These are phyloP conservation scores for Megacollybia marginata DNA, from an alignment of 768 basidiomycete species.

Conservation along the genomic window DNA sequence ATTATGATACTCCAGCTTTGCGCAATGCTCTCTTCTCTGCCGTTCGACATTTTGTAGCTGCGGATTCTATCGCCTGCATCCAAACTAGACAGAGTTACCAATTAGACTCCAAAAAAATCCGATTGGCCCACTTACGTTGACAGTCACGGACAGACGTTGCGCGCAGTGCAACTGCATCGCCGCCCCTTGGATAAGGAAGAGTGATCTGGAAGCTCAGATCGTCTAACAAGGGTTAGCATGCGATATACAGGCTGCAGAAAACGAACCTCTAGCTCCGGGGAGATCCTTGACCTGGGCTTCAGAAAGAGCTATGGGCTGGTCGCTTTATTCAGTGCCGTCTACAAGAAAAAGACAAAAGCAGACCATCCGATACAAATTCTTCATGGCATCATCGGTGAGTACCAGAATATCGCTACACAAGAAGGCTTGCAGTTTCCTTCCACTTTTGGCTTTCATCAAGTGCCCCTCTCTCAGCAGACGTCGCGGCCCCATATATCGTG, in stretches of 20 bases:
- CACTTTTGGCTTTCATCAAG: slow-evolving; percentile 77
- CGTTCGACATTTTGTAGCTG: slow-evolving; percentile 34
- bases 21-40: slow-evolving; percentile 21
- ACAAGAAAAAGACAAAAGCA: slow-evolving; percentile 16
- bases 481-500: slow-evolving; percentile 76
- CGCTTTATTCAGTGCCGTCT: not conserved
- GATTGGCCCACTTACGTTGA: slow-evolving; percentile 25
- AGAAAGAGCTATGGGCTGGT: slow-evolving; percentile 66
- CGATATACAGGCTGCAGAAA: not conserved
- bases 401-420: slow-evolving; percentile 89
- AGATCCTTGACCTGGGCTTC: slow-evolving; percentile 54
- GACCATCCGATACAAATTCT: slow-evolving; percentile 79
- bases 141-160: slow-evolving; percentile 54
- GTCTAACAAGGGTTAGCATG: slow-evolving; percentile 32
- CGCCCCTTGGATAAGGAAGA: slow-evolving; percentile 66
- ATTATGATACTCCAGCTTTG: not conserved
- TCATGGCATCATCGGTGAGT: slow-evolving; percentile 65
- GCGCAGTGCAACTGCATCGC: slow-evolving; percentile 57
- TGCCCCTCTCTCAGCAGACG: slow-evolving; percentile 73
- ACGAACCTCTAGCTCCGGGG: slow-evolving; percentile 41
- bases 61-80: slow-evolving; percentile 30
- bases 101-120: not conserved
- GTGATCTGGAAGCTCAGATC: slow-evolving; percentile 61
- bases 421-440: slow-evolving; percentile 67
- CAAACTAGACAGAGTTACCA: slow-evolving; percentile 17